Evolutionary conservation across 1,139 yeast genomes (phyloP), one percentile per base, ranked within the genome.

Genomic region (Entelexis paramagnoliae): DNA sequence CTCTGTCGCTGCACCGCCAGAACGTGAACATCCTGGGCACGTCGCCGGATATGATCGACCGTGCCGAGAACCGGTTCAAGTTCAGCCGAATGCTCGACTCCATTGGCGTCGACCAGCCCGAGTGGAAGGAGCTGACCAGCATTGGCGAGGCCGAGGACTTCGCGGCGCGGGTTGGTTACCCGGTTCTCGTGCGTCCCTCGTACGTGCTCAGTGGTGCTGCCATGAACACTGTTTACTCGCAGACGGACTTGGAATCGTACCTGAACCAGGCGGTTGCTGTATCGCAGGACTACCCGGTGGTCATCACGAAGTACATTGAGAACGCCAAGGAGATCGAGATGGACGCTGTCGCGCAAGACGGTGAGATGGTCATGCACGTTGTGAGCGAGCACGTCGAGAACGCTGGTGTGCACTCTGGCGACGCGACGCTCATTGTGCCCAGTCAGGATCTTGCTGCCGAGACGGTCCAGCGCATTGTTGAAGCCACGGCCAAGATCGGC

Each of bases 321-420:
- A 85, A 87, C 61, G 97, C 98, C 49, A 87, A 91, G 74, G 98
- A 91, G 73, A 91, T 91, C 65, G 98, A 91, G 72, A 88, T 91
- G 91, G 98, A 91, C 71, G 98, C 96, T 50, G 98, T 91, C 63
- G 97, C 98, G 50, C 80, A 79, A 67, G 87, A 91, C 65, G 98
- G 98, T 71, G 80, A 88, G 69, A 76, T 91, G 74, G 79, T 91
- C 60, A 87, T 91, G 91, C 98, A 91, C 68, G 97, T 88, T 68
- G 96, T 91, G 56, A 88, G 96, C 54, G 98, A 93, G 72, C 98
- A 91, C 68, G 97, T 91, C 64, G 98, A 91, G 72, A 91, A 91
- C 66, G 98, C 98, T 29, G 98, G 98, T 79, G 96, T 91, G 52
- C 98, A 91, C 72, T 91, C 98, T 55, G 98, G 98, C 76, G 98